Base-by-base conservation (phyloP, 352 stramenopile genomes). In the Phytophthora pseudosyringae region DNA sequence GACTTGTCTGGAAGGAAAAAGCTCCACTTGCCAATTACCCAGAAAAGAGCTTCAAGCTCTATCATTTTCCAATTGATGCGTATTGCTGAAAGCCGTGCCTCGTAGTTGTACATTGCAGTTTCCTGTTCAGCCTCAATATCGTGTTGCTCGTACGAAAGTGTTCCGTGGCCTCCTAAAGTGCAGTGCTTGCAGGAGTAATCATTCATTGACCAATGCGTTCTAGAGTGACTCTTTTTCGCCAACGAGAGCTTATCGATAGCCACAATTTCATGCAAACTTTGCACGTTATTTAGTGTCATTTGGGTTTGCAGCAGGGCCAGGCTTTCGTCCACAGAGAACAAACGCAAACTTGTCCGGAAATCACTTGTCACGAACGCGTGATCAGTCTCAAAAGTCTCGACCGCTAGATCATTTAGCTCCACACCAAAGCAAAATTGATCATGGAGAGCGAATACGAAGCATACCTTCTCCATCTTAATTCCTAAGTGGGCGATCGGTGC, bases 21-120 rank as follows among this genome's bases (percentile, higher is more conserved):
- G 2, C 73, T 78, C 86, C 86, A 94, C 45, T 94, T 94, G 7
- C 86, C 86, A 46, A 89, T 40, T 9, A 85, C 41, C 86, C 86
- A 94, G 9, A 71, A 66, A 13, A 94, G 18, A 40, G 72, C 67
- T 64, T 94, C 86, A 39, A 94, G 59, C 52, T 94, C 83, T 25
- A 73, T 31, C 11, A 90, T 36, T 33, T 63, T 73, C 59, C 83
- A 76, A 43, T 91, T 69, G 28, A 92, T 46, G 3, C 41, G 68
- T 59, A 93, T 67, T 16, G 55, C 46, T 15, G 86, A 77, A 18
- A 94, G 43, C 31, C 51, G 63, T 44, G 83, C 47, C 53, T 81
- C 75, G 58, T 90, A 91, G 12, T 67, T 80, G 69, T 92, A 94
- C 81, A 94, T 94, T 1, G 82, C 73, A 29, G 61, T 77, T 43